Evolutionary conservation across 2,329 filamentous ascomycete genomes (phyloP), one percentile per base, ranked within the genome.

Genomic region (Neonectria hederae): DNA sequence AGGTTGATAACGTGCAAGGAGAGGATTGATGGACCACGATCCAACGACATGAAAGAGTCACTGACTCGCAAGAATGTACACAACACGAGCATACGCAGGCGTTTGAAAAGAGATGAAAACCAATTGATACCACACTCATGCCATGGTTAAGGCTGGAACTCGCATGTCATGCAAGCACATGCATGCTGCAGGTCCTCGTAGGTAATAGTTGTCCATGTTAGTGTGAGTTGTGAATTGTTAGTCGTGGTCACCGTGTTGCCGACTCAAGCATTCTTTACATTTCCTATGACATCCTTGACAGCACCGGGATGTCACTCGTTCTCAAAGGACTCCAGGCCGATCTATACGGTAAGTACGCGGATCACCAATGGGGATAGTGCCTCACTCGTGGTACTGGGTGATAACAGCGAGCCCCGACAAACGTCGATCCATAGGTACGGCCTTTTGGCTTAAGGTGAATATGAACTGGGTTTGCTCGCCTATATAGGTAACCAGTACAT

Each of bases 121-220:
- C 13, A 48, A 43, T 43, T 54, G 52, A 54, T 54, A 51, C 26
- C 28, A 48, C 38, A 28, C 57, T 54, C 54, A 59, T 56, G 56
- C 59, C 63, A 30, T 35, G 19, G 19, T 24, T 13, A 42, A 43
- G 32, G 7, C 19, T 49, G 42, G 28, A 8, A 21, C n/a, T 11
- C 28, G 19, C 14, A 45, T 35, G 54, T 56, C 55, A 28, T 19
- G 38, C 42, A 45, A 24, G 21, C 14, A 24, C 19, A 17, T 28
- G 42, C 19, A 17, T 28, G 42, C 17, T 30, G 53, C 49, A 40
- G 22, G 3, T 22, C 43, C 24, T 5, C 22, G 17, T 22, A 19
- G 21, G 22, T 17, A 13, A 42, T 38, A 22, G 11, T 35, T 38
- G 19, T 38, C 26, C 32, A n/a, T 38, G 14, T 38, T 17, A 11